Percentiles rank a stretch among this genome's conserved stretches.
Evolutionary conservation across 176 grass and related monocot genomes (phyloP).

Genomic region (Oryza meridionalis): DNA sequence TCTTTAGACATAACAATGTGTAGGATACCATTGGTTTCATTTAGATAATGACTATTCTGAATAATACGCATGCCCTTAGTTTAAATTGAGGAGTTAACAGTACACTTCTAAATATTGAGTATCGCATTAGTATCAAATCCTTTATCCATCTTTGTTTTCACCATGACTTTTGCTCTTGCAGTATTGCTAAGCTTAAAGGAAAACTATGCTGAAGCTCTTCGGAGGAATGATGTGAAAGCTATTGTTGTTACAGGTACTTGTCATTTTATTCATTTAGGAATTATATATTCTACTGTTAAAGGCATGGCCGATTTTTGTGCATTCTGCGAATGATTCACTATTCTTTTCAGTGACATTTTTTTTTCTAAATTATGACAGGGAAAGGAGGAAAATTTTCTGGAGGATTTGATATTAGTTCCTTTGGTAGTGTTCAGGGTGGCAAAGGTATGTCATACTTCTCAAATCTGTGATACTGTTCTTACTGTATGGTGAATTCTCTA

Average conservation of each 20-base stretch:
- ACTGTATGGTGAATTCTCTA: conserved; percentile 12
- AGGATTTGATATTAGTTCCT: conserved; percentile 87
- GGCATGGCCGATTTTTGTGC: neutral
- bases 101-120: neutral
- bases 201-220: conserved; percentile 76
- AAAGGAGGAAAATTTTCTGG: conserved; percentile 82
- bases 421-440: conserved; percentile 65
- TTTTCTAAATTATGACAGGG: conserved; percentile 54
- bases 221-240: conserved; percentile 87
- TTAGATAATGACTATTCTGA: neutral
- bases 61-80: neutral
- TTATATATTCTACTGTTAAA: conserved; percentile 11
- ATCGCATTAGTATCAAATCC: neutral
- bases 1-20: neutral
- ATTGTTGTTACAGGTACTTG: conserved; percentile 80
- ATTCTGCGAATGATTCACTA: neutral
- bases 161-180: conserved; percentile 36
- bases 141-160: conserved; percentile 10
- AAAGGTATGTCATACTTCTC: conserved; percentile 51
- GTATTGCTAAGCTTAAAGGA: conserved; percentile 75
- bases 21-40: conserved; percentile 1
- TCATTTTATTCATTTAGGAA: conserved; percentile 33
- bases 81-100: neutral
- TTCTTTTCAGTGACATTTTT: conserved; percentile 13
- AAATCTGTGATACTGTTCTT: conserved; percentile 12